Conservation (phyloP, 2,329 filamentous ascomycete genomes). For the Malbranchea zuffiana region DNA sequence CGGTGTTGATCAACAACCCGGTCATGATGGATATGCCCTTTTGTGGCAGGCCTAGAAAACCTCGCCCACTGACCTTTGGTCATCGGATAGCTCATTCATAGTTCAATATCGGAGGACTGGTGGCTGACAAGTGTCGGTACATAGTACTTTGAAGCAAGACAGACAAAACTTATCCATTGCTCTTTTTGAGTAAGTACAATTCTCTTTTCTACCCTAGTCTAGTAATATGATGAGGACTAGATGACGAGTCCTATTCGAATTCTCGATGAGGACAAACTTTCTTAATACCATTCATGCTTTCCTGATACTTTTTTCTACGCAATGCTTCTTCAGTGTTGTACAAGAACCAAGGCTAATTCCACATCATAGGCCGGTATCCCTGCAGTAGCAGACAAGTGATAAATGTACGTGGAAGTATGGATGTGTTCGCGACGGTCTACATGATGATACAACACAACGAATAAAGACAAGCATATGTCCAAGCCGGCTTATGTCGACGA, state of each 20-base stretch:
- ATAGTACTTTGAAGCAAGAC: too few species aligned
- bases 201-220: constrained; percentile 12
- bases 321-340: not conserved
- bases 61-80: constrained; percentile 75
- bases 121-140: constrained; percentile 2
- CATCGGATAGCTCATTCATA: not conserved
- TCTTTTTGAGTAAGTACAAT: constrained; percentile 1
- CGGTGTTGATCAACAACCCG: constrained; percentile 41
- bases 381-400: not conserved
- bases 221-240: constrained; percentile 43
- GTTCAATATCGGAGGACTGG: not conserved
- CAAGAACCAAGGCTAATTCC: too few species aligned
- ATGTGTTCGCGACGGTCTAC: constrained; percentile 19
- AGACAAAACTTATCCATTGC: constrained; percentile 10
- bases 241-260: constrained; percentile 57
- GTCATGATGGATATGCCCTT: constrained; percentile 75
- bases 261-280: constrained; percentile 49
- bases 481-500: constrained; percentile 46
- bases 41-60: constrained; percentile 99
- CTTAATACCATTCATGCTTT: constrained; percentile 51
- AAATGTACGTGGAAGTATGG: not conserved
- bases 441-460: constrained; percentile 74
- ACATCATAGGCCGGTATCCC: too few species aligned
- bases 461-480: constrained; percentile 97
- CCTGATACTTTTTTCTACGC: constrained; percentile 29